Conservation (phyloP, 1,284 basidiomycete species). For the Cryptococcus deneoformans region DNA sequence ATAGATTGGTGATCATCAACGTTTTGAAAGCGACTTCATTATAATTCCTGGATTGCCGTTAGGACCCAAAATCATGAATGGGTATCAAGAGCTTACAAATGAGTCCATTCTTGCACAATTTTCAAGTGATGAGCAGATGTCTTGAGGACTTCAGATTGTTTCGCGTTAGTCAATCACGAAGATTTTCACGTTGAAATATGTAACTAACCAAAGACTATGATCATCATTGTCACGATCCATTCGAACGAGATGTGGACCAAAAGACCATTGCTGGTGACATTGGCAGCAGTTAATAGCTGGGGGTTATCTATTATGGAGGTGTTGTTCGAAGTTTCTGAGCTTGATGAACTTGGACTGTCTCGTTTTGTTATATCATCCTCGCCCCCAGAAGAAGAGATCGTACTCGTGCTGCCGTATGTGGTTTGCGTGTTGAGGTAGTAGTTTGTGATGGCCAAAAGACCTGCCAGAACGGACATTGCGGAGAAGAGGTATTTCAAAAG, state of each 20-base stretch:
- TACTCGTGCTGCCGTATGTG: slow-evolving; percentile 7
- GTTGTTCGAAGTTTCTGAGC: not conserved
- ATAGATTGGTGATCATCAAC: slow-evolving; percentile 28
- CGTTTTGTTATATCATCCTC: not conserved
- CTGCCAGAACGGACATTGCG: slow-evolving; percentile 22
- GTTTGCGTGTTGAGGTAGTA: slow-evolving; percentile 34
- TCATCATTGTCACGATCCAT: slow-evolving; percentile 24
- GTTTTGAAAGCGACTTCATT: slow-evolving; percentile 35
- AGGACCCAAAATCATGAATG: not conserved
- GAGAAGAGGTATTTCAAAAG: slow-evolving; percentile 58
- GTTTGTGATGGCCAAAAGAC: slow-evolving; percentile 25
- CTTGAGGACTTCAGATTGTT: slow-evolving; percentile 12
- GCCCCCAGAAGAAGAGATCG: not conserved
- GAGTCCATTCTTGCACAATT: slow-evolving; percentile 24
- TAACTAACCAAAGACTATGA: slow-evolving; percentile 29
- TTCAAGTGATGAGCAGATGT: slow-evolving; percentile 18
- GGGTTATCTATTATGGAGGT: slow-evolving; percentile 20
- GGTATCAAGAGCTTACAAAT: slow-evolving; percentile 18
- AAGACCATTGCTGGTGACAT: slow-evolving; percentile 29
- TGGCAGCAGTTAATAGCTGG: slow-evolving; percentile 31
- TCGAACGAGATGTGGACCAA: slow-evolving; percentile 34
- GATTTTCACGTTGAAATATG: no score
- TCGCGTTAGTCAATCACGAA: no score
- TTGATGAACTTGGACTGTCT: not conserved
- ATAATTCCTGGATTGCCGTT: slow-evolving; percentile 20